Conservation (phyloP, 352 stramenopile genomes). For the Globisporangium yorkense region DNA sequence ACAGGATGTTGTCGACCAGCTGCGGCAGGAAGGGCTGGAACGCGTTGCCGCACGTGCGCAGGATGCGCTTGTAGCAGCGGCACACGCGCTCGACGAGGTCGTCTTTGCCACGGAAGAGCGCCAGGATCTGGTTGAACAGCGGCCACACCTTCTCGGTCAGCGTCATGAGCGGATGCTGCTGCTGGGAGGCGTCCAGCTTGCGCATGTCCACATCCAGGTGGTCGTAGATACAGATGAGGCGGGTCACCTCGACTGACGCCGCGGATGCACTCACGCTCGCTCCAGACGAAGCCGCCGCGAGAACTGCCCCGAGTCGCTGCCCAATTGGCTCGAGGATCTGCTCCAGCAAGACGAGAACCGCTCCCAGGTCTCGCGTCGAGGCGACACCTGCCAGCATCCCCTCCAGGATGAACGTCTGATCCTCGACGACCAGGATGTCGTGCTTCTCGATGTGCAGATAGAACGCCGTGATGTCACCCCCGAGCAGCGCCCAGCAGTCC, state of each 20-base stretch:
- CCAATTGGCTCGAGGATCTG: slow-evolving; percentile 65
- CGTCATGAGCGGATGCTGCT: slow-evolving; percentile 46
- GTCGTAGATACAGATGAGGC: slow-evolving; percentile 83
- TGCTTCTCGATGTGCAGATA: slow-evolving; percentile 72
- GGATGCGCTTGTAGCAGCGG: slow-evolving; percentile 84
- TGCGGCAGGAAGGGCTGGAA: slow-evolving; percentile 68
- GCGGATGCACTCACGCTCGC: slow-evolving; percentile 26
- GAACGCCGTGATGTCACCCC: slow-evolving; percentile 60
- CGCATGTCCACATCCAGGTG: slow-evolving; percentile 45
- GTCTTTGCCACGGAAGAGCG: slow-evolving; percentile 65
- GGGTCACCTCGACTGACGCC: slow-evolving; percentile 61
- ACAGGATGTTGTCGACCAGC: slow-evolving; percentile 72
- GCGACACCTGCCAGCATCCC: slow-evolving; percentile 62
- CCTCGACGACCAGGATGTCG: slow-evolving; percentile 63
- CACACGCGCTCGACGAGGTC: slow-evolving; percentile 82
- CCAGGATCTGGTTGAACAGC: slow-evolving; percentile 72
- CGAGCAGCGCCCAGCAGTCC: slow-evolving; percentile 71
- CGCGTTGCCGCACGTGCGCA: slow-evolving; percentile 53
- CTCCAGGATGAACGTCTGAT: slow-evolving; percentile 84
- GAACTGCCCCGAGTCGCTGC: slow-evolving; percentile 35
- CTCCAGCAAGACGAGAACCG: slow-evolving; percentile 49
- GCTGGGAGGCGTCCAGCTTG: slow-evolving; percentile 8
- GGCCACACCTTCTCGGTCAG: slow-evolving; percentile 78
- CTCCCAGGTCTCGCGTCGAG: slow-evolving; percentile 34
- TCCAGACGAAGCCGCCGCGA: slow-evolving; percentile 25